A percentile compares a stretch with the other conserved stretches of the same genome.
These are phyloP conservation scores for Colletotrichum eremochloae DNA, from an alignment of 2,329 filamentous ascomycete species.

Conservation along the genomic window DNA sequence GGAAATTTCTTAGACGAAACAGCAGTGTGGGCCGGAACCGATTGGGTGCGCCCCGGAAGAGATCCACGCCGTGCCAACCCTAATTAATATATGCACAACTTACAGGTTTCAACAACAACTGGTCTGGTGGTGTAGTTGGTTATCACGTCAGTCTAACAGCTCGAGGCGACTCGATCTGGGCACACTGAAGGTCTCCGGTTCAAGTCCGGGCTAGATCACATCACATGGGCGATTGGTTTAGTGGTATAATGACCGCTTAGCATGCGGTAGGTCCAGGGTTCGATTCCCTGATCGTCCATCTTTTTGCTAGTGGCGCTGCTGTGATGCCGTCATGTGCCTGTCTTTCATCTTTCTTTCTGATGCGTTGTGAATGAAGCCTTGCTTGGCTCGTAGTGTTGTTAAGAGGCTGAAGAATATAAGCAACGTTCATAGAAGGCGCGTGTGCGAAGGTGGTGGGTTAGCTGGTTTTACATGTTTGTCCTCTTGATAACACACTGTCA, in stretches of 20 bases:
- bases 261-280: slow-evolving; percentile 42
- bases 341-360: neutral
- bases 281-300: slow-evolving; percentile 40
- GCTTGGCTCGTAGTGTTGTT: neutral
- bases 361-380: neutral
- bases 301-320: neutral
- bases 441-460: neutral
- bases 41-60: slow-evolving; percentile 23
- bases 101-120: fast-evolving
- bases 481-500: neutral
- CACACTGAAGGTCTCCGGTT: slow-evolving; percentile 42
- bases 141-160: slow-evolving; percentile 64
- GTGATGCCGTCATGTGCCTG: neutral
- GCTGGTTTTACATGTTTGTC: neutral
- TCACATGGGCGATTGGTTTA: slow-evolving; percentile 33
- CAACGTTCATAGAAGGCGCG: neutral
- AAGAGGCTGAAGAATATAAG: too few relatives aligned
- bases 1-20: slow-evolving; percentile 20
- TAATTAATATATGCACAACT: neutral
- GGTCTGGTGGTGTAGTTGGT: slow-evolving; percentile 56
- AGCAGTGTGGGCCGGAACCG: slow-evolving; percentile 1
- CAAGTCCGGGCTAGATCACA: slow-evolving; percentile 41
- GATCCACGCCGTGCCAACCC: neutral
- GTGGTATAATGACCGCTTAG: slow-evolving; percentile 42
- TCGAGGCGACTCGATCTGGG: neutral